Percentiles rank a stretch among this genome's conserved stretches.
Evolutionary conservation across 1,284 basidiomycete species (phyloP).

Genomic region (Puccinia triticina): DNA sequence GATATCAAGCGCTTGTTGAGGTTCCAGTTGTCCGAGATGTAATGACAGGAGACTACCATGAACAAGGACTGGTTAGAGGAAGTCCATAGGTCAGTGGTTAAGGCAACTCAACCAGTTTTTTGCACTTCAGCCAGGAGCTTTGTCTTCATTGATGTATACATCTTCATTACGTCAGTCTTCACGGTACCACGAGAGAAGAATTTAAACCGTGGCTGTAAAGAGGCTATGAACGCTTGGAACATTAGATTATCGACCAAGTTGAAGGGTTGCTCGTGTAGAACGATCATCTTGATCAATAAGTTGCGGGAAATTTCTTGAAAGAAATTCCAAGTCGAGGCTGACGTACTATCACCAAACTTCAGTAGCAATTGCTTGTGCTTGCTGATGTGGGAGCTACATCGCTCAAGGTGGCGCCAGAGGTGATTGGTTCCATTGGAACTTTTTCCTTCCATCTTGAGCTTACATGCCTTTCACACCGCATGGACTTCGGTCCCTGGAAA

Average conservation of each 20-base stretch:
- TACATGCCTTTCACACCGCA: background rate
- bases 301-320: background rate
- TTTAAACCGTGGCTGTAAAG: background rate
- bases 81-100: constrained; percentile 5
- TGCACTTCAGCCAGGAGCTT: background rate
- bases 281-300: background rate
- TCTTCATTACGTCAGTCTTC: too few species aligned
- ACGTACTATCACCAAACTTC: background rate
- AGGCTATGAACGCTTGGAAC: background rate
- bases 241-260: background rate
- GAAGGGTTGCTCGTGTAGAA: background rate
- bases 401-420: too few species aligned
- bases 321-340: background rate
- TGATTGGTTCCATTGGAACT: background rate
- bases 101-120: background rate
- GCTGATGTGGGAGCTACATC: background rate
- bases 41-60: background rate
- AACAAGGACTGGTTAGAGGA: background rate
- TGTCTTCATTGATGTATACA: background rate
- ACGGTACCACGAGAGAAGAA: background rate
- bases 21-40: background rate
- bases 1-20: background rate
- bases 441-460: background rate
- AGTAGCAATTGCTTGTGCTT: background rate
- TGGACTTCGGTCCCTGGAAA: background rate